Base-by-base conservation (phyloP, 805 yeast species). In the Nakazawaea ambrosiae region DNA sequence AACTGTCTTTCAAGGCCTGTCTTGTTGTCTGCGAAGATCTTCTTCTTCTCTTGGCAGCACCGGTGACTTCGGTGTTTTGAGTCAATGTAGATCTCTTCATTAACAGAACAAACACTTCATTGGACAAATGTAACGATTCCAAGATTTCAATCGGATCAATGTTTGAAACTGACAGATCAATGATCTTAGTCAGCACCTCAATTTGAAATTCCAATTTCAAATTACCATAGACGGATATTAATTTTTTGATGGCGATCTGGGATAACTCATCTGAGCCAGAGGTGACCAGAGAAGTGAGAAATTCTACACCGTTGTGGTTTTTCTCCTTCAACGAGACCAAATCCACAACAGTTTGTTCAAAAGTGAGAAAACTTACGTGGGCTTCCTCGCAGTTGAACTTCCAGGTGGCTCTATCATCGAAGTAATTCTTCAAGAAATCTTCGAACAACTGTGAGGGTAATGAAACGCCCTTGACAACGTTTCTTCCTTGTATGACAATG, bases 1-100 rank as follows among this genome's bases (percentile, higher is more conserved):
- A 83, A 38, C 81, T 83, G 40, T 78, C 73, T 38, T 81, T 76
- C 66, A 81, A 71, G n/a, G 81, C 81, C 49, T 78, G 88, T 51
- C 76, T 80, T 1, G 90, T 70, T 12, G 84, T 70, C 22, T 86
- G 78, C 2, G 92, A 79, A 1, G 92, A 80, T 47, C 84, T 63
- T 63, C 97, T 74, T 67, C 96, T 78, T 60, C 96, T 75, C 12
- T 87, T 77, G 17, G 77, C 66, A 26, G 66, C 66, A 2, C 47
- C 48, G n/a, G 31, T 9, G 7, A 28, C 20, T 42, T 73, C 72
- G 6, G 63, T 48, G 32, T 60, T 58, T 20, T 49, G 45, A 22
- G 53, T 47, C 16, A 61, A 49, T 3, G 53, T 44, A 20, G 51
- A 78, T 20, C 72, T 72, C 23, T 69, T 66, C 41, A 89, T 66